phyloP scores from a whole-genome alignment of 805 yeast species.

The Myxozyma geophila region DNA sequence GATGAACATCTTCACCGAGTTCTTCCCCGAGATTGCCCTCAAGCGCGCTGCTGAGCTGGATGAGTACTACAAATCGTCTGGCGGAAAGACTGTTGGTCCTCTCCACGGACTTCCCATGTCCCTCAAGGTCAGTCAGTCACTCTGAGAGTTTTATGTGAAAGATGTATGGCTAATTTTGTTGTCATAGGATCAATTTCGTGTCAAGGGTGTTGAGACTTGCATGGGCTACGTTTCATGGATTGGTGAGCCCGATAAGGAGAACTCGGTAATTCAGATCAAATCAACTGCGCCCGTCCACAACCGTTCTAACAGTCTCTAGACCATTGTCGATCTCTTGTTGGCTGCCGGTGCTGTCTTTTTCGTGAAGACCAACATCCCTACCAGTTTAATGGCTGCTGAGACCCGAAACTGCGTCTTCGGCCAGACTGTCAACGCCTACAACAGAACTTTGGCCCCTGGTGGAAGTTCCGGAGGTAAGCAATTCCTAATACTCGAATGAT shows the following conservation, averaged over 20 bases:
- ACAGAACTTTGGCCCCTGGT: slow-evolving; percentile 53
- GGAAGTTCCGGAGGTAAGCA: slow-evolving; percentile 63
- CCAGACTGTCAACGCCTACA: slow-evolving; percentile 53
- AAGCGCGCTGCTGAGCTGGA: slow-evolving; percentile 61
- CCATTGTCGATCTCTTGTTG: slow-evolving; percentile 50
- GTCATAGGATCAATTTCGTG: slow-evolving; percentile 49
- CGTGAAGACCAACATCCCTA: slow-evolving; percentile 60
- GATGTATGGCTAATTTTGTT: background rate
- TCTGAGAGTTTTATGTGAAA: background rate
- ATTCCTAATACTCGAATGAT: slow-evolving; percentile 42
- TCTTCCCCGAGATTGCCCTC: slow-evolving; percentile 62
- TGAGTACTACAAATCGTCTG: slow-evolving; percentile 50
- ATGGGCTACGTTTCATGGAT: slow-evolving; percentile 56
- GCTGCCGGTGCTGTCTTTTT: slow-evolving; percentile 59
- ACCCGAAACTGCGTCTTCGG: slow-evolving; percentile 53
- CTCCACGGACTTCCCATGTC: slow-evolving; percentile 71
- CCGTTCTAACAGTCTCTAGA: slow-evolving; percentile 7
- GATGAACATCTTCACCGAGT: slow-evolving; percentile 46
- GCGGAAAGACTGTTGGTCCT: slow-evolving; percentile 60
- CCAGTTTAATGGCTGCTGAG: slow-evolving; percentile 52
- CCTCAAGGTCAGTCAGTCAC: slow-evolving; percentile 47
- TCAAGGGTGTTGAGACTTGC: slow-evolving; percentile 55
- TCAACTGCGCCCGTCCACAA: background rate
- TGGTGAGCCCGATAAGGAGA: slow-evolving; percentile 45
- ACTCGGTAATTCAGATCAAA: slow-evolving; percentile 43